Conservation (phyloP, 1,284 basidiomycete genomes). For the Microbotryum scabiosae region DNA sequence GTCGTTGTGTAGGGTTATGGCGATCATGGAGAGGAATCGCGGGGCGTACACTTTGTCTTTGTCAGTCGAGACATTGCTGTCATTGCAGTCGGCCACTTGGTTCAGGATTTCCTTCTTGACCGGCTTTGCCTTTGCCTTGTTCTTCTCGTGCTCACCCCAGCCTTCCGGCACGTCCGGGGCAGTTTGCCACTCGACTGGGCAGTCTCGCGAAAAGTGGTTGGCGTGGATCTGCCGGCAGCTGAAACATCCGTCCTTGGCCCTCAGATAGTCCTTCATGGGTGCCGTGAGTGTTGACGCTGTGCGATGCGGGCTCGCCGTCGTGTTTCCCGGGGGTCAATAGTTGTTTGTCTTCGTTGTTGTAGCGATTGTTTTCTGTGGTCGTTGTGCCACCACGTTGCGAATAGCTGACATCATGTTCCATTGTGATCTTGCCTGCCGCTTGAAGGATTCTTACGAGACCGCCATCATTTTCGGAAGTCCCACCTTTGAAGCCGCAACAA, state of each 20-base stretch:
- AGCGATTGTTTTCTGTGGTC: too few species aligned
- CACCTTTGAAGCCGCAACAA: too few species aligned
- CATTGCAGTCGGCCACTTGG: not conserved
- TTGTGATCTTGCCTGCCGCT: not conserved
- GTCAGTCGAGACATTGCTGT: not conserved
- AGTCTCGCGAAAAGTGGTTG: not conserved
- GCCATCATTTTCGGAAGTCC: too few species aligned
- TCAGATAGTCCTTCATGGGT: not conserved
- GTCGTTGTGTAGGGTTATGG: constrained; percentile 5
- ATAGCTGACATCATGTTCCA: constrained; percentile 1
- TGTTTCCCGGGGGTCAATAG: too few species aligned
- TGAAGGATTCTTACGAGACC: constrained; percentile 1
- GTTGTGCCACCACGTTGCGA: too few species aligned
- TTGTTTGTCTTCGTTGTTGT: not conserved
- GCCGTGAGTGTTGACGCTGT: too few species aligned
- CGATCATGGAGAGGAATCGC: not conserved
- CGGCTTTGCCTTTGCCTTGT: not conserved
- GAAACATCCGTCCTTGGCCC: constrained; percentile 4
- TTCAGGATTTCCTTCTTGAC: not conserved
- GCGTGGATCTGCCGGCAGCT: not conserved
- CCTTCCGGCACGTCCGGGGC: too few species aligned
- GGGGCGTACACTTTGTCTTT: constrained; percentile 1
- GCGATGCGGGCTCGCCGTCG: too few species aligned
- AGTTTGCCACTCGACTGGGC: too few species aligned
- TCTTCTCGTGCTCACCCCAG: too few species aligned